Percentiles rank a stretch among this genome's conserved stretches.
Evolutionary conservation across 768 basidiomycete genomes (phyloP).

Genomic region (Trametes cubensis): DNA sequence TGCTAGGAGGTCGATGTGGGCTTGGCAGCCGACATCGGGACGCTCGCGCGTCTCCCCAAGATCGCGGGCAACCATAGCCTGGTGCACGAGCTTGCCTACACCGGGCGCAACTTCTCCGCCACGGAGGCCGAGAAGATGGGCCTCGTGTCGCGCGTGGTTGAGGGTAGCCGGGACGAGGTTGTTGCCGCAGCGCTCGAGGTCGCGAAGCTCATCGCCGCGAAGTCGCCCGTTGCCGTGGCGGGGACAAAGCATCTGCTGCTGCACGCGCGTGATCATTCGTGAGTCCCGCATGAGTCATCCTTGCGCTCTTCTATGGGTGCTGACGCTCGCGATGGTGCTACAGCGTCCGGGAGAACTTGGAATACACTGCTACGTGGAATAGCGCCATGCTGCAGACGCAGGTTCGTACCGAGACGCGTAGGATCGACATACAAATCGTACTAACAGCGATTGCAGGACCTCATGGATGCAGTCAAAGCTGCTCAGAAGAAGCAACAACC

Average conservation of each 20-base stretch:
- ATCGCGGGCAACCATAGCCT: constrained; percentile 74
- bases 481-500: constrained; percentile 26
- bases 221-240: constrained; percentile 78
- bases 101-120: constrained; percentile 69
- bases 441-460: constrained; percentile 18
- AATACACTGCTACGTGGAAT: constrained; percentile 64
- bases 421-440: not conserved
- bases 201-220: constrained; percentile 65
- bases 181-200: constrained; percentile 64
- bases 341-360: constrained; percentile 49
- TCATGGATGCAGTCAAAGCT: constrained; percentile 22
- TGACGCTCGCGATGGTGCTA: not conserved
- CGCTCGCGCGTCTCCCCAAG: constrained; percentile 80
- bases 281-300: constrained; percentile 26
- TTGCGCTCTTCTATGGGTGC: not conserved
- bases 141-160: constrained; percentile 70
- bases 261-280: constrained; percentile 83
- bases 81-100: constrained; percentile 75
- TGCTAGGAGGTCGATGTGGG: constrained; percentile 83
- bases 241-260: constrained; percentile 78
- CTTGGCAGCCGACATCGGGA: constrained; percentile 86
- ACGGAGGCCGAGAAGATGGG: constrained; percentile 70
- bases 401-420: constrained; percentile 35
- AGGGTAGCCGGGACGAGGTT: constrained; percentile 68
- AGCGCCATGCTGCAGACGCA: constrained; percentile 51